Evolutionary conservation across 805 yeast species (phyloP).

Genomic region (Brettanomyces custersianus): DNA sequence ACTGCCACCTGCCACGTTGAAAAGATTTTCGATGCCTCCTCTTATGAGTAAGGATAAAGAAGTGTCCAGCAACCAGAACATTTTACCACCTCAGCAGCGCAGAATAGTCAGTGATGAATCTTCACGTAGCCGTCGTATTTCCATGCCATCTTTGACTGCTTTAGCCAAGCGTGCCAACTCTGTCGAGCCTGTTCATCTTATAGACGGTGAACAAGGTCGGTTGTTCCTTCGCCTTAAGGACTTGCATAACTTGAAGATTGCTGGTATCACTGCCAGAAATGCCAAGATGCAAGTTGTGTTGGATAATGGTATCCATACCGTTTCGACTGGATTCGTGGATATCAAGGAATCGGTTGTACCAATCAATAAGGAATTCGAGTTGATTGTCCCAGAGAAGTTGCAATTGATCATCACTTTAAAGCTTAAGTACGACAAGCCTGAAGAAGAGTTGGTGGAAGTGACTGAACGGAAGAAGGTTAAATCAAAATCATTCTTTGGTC

Average conservation of each 20-base stretch:
- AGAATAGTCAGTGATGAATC: no score
- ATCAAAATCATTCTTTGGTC: conserved; percentile 22
- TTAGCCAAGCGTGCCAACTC: not conserved
- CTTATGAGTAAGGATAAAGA: not conserved
- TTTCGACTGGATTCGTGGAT: conserved; percentile 43
- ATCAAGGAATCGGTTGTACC: conserved; percentile 24
- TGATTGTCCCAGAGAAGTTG: conserved; percentile 50
- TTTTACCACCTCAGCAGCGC: not conserved
- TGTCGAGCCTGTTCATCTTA: conserved; percentile 5
- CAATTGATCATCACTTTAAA: conserved; percentile 69
- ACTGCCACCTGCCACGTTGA: not conserved
- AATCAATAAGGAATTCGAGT: conserved; percentile 71
- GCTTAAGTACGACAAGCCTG: conserved; percentile 44
- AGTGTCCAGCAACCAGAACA: not conserved
- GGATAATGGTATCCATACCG: conserved; percentile 78
- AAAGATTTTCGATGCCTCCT: not conserved
- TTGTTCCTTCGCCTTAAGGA: conserved; percentile 43
- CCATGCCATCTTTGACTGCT: no score
- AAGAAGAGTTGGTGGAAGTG: conserved; percentile 48
- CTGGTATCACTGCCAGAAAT: conserved; percentile 34
- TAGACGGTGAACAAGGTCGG: conserved; percentile 35
- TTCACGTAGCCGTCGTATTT: no score
- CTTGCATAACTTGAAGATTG: conserved; percentile 36
- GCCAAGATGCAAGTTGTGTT: conserved; percentile 45
- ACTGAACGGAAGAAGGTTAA: conserved; percentile 36